Evolutionary conservation across 179 eudicot species (phyloP).

Genomic region (Gypsophila paniculata): DNA sequence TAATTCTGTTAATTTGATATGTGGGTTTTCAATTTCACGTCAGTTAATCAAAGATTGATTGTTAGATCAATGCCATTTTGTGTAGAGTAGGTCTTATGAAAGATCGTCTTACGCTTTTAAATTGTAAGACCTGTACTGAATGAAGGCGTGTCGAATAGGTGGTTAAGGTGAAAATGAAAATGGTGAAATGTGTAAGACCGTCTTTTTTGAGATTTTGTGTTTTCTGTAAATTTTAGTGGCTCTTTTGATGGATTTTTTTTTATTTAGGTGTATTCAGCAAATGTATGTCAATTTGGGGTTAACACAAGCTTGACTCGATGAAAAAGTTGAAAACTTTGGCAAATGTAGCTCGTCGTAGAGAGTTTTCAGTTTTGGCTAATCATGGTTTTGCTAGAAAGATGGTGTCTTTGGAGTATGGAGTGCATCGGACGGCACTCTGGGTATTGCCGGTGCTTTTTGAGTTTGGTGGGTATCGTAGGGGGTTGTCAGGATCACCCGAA

Average conservation of each 20-base stretch:
- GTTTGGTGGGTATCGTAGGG: neutral
- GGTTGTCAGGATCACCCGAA: neutral
- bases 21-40: conserved; percentile 1
- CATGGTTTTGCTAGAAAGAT: conserved; percentile 2
- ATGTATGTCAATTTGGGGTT: conserved; percentile 12
- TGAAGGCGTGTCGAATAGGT: no score
- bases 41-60: neutral
- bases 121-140: no score
- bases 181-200: no score
- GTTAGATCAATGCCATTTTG: conserved; percentile 16
- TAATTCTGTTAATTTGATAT: neutral
- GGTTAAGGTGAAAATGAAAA: no score
- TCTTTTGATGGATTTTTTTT: conserved; percentile 12
- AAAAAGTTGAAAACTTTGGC: neutral
- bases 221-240: neutral
- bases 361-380: neutral
- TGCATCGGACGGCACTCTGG: neutral
- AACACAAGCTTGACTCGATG: conserved; percentile 11
- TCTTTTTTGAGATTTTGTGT: no score
- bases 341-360: neutral
- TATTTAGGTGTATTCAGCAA: conserved; percentile 1
- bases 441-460: neutral
- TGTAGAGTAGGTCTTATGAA: neutral
- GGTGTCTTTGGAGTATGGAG: conserved; percentile 11
- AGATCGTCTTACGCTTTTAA: no score